Conservation (phyloP, 2,329 filamentous ascomycete genomes). For the Ophiostoma quercus region DNA sequence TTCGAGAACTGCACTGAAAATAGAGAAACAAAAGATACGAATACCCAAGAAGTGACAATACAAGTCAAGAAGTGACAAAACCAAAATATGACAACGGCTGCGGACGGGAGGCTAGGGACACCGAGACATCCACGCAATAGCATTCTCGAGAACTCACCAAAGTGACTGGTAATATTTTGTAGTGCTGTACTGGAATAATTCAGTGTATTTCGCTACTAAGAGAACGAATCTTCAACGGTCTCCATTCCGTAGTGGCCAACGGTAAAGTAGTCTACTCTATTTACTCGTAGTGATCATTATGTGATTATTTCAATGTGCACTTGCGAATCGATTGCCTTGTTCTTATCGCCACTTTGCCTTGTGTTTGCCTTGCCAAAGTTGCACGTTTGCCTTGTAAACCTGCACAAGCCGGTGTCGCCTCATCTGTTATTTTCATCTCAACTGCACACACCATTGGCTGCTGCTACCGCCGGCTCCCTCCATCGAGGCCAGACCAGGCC, state of each 20-base stretch:
- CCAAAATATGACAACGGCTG: background rate
- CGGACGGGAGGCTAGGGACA: background rate
- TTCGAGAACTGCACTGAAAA: background rate
- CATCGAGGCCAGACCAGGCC: background rate
- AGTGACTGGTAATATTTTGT: background rate
- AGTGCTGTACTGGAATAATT: no score
- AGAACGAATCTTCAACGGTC: background rate
- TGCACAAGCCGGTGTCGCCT: background rate
- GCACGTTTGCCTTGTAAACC: slow-evolving; percentile 1
- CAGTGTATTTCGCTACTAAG: background rate
- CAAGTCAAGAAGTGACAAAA: background rate
- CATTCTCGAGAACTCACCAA: background rate
- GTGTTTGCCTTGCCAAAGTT: background rate
- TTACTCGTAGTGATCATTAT: no score
- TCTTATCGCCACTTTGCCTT: background rate
- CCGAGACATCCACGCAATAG: no score
- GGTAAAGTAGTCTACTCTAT: no score
- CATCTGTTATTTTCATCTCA: background rate
- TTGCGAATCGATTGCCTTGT: background rate
- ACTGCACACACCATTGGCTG: background rate
- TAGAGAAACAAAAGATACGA: background rate
- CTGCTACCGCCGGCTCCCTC: slow-evolving; percentile 8
- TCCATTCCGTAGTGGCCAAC: background rate
- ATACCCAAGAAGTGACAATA: background rate
- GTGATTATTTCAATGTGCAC: no score